phyloP scores from a whole-genome alignment of 805 yeast species.

The Torulaspora gathmanii region DNA sequence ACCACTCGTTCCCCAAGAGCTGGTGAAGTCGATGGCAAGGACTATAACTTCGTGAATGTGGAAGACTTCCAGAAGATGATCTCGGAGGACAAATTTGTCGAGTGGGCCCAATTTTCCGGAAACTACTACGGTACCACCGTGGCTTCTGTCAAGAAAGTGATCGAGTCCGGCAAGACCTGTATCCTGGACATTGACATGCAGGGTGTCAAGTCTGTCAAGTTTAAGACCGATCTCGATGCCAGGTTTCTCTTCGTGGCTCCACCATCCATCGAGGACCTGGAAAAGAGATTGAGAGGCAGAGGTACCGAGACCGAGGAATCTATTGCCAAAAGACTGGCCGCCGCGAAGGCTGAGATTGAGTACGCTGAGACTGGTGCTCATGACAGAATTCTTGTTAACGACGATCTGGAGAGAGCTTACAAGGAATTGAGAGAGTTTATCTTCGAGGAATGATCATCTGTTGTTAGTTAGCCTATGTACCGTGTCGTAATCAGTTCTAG shows the following conservation, averaged over 20 bases:
- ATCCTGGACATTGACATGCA: slow-evolving; percentile 98
- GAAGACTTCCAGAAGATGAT: slow-evolving; percentile 76
- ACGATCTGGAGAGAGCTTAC: slow-evolving; percentile 87
- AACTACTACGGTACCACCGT: slow-evolving; percentile 95
- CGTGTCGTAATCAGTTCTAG: not conserved
- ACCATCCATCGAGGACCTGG: slow-evolving; percentile 78
- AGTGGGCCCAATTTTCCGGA: slow-evolving; percentile 97
- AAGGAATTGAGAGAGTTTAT: slow-evolving; percentile 72
- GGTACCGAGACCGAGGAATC: slow-evolving; percentile 94
- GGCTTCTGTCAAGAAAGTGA: slow-evolving; percentile 65
- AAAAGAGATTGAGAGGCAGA: slow-evolving; percentile 72
- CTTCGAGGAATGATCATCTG: slow-evolving; percentile 38
- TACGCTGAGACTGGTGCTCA: slow-evolving; percentile 90
- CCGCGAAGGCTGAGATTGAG: slow-evolving; percentile 85
- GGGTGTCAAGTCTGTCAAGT: slow-evolving; percentile 90
- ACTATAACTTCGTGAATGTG: slow-evolving; percentile 81
- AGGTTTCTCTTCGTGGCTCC: slow-evolving; percentile 86
- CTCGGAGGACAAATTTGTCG: slow-evolving; percentile 73
- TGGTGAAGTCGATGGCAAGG: slow-evolving; percentile 86
- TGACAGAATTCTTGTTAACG: slow-evolving; percentile 83
- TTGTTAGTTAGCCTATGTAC: not conserved
- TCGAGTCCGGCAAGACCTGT: slow-evolving; percentile 64
- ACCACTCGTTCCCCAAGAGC: slow-evolving; percentile 87
- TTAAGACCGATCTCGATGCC: slow-evolving; percentile 69
- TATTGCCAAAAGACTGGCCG: slow-evolving; percentile 73